Evolutionary conservation across 805 yeast genomes (phyloP), one percentile per base, ranked within the genome.

Genomic region (Candida pseudofarinosa): DNA sequence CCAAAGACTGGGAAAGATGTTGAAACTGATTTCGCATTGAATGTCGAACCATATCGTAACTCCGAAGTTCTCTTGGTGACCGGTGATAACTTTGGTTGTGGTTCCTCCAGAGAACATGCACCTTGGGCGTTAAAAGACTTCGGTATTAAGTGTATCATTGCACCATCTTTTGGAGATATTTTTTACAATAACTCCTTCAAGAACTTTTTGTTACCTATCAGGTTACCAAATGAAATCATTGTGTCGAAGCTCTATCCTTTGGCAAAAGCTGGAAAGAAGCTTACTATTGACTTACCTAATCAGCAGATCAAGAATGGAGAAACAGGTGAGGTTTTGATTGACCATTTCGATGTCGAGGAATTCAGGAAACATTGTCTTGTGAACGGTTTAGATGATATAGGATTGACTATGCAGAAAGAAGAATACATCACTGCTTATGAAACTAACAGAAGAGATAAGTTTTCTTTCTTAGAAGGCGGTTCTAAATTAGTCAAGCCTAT

Each of bases 61-160:
- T 84, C 98, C 16, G 82, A 85, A 65, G 83, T 91, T 53, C 73
- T 93, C 52, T 84, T 91, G 53, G 96, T 89, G 46, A 81, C 95
- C 35, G 99, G 99, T 64, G 95, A 88, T 62, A 93, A 93, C 75
- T 93, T 93, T 62, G 99, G 99, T 53, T 93, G 99, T 74, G 99
- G 99, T 58, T 90, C 97, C 33, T 90, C 97, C 1, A 88, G 99
- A 78, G 99, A 93, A 68, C 99, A 93, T 60, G 99, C 99, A 28
- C 98, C 99, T 45, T 93, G 99, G 99, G 98, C 99, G 2, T 77
- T 93, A 53, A 90, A 89, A 58, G 99, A 93, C 69, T 93, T 93
- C 59, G 99, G 99, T 67, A 89, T 93, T 66, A 84, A 86, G 66
- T 84, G 91, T 50, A 86, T 93, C 59, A 90, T 93, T 65, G 98